A percentile compares a stretch with the other conserved stretches of the same genome.
phyloP scores from a whole-genome alignment of 2,329 filamentous ascomycete genomes.

The Paraconiothyrium sp. region DNA sequence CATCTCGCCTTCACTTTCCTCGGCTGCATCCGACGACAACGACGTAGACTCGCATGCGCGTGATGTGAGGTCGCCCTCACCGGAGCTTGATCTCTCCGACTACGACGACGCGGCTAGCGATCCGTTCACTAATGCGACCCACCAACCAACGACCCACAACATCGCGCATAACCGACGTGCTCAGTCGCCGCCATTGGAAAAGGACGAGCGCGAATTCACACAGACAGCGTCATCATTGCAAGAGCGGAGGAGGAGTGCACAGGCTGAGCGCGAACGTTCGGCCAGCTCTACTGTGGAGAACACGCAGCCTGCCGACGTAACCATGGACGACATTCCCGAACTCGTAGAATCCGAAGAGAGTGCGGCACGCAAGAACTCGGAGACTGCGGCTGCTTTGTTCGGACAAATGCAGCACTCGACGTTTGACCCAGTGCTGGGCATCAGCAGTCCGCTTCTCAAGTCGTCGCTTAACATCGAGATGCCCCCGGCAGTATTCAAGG shows the following conservation, averaged over 20 bases:
- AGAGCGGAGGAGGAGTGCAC: constrained; percentile 60
- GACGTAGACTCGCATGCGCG: constrained; percentile 68
- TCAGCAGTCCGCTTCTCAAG: constrained; percentile 59
- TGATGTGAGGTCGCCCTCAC: constrained; percentile 82
- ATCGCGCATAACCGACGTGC: constrained; percentile 72
- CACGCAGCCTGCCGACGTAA: constrained; percentile 36
- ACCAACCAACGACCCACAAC: constrained; percentile 52
- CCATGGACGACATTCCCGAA: constrained; percentile 50
- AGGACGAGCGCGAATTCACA: constrained; percentile 95
- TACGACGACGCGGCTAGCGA: constrained; percentile 73
- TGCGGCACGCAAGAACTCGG: constrained; percentile 60
- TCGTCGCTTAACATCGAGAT: constrained; percentile 48
- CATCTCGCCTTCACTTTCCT: constrained; percentile 88
- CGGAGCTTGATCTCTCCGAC: constrained; percentile 92
- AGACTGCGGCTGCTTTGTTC: constrained; percentile 60
- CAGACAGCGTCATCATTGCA: constrained; percentile 89
- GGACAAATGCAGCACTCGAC: constrained; percentile 53
- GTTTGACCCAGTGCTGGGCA: constrained; percentile 48
- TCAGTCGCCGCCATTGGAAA: constrained; percentile 89
- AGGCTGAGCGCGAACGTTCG: constrained; percentile 52
- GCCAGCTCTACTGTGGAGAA: constrained; percentile 50
- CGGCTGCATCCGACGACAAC: constrained; percentile 75
- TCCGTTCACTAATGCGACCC: constrained; percentile 66
- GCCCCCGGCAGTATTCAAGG: constrained; percentile 42
- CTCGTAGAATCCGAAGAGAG: constrained; percentile 59